Base-by-base conservation (phyloP, 2,329 filamentous ascomycete genomes). In the Paraphaeosphaeria minitans region DNA sequence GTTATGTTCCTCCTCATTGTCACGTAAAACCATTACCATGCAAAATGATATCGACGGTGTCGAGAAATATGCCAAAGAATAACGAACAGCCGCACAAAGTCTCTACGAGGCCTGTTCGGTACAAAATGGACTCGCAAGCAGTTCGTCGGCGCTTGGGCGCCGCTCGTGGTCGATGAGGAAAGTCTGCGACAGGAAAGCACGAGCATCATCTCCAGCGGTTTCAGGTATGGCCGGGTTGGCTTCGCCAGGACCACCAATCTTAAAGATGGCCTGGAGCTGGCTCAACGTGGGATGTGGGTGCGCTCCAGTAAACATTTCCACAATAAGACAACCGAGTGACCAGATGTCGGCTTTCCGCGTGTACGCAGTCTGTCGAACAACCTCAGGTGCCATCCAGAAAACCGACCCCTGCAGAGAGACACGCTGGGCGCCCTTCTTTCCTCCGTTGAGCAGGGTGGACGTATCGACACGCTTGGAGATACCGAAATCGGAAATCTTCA, bases 301-400 rank as follows among this genome's bases (percentile, higher is more conserved):
- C 46, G 88, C 90, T 56, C 95, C 95, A 13, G 95, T 98, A 84
- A 98, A 97, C 95, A 99, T 99, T 81, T 99, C 95, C 24, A 99
- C 94, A 14, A 99, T 92, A 53, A 99, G 83, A 76, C 95, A 99
- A 35, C 95, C 95, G 24, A 99, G 85, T 47, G 92, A 97, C 95
- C 95, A 99, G 68, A 99, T 99, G 72, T 99, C 95, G 14, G 95
- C 95, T 81, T 98, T 98, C 79, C 94, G 92, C 5, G 94, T 98
- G 80, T 99, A 97, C 6, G 93, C 93, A 3, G 94, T 98, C 79
- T 98, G 95, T 72, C 95, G 95, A 62, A 99, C 95, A 21, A 99
- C 95, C 80, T 99, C 95, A 9, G 95, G 95, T 0, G 95, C 95
- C 95, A 99, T 99, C 95, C 95, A 99, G 81, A 97, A 99, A 53